phyloP scores from a whole-genome alignment of 768 basidiomycete genomes.

The Cystobasidium tubakii region DNA sequence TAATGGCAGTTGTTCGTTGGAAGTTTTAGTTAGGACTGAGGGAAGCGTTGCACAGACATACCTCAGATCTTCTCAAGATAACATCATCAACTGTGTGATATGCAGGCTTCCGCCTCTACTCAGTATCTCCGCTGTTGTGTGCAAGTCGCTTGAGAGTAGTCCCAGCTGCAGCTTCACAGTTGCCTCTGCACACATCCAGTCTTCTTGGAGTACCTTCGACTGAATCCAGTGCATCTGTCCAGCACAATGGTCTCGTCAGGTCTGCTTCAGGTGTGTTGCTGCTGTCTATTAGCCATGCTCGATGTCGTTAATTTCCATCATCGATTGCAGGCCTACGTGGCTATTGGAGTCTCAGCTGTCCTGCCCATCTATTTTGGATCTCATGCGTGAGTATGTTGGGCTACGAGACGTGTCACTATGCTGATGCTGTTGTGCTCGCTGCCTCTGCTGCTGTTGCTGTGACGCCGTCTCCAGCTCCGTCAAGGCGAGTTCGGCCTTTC shows the following conservation, averaged over 20 bases:
- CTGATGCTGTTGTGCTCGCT: background rate
- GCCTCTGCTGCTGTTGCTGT: background rate
- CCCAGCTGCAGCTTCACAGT: background rate
- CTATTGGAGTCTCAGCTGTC: constrained; percentile 37
- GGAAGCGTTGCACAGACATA: no score
- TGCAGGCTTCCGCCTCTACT: no score
- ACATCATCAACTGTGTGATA: no score
- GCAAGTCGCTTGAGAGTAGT: no score
- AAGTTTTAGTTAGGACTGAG: no score
- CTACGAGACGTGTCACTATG: background rate
- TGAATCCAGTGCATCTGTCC: background rate
- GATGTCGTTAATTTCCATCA: background rate
- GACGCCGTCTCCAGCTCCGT: background rate
- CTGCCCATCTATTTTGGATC: constrained; percentile 40
- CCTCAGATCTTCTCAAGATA: no score
- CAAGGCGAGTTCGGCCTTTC: background rate
- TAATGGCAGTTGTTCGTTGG: background rate
- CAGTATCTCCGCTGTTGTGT: no score
- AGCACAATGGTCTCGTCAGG: background rate
- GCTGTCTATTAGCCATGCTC: background rate
- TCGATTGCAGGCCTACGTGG: constrained; percentile 35
- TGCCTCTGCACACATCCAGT: background rate
- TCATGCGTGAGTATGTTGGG: background rate
- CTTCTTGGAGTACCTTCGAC: background rate
- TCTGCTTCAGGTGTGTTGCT: background rate